Base-by-base conservation (phyloP, 768 basidiomycete genomes). In the Lactarius sanguifluus region DNA sequence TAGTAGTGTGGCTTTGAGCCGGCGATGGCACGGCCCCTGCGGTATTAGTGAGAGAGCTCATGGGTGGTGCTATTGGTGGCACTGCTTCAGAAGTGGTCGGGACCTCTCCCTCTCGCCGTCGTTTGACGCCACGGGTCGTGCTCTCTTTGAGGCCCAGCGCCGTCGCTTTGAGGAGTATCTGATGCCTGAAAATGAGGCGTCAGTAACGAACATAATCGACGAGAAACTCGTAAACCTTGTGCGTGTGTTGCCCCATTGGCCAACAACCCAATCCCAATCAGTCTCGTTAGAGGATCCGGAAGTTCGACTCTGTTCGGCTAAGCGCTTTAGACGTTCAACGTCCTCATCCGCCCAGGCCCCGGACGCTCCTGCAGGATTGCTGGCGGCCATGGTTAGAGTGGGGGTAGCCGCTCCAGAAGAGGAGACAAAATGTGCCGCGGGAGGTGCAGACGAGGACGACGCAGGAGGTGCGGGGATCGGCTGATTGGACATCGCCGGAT, bases 321-420 rank as follows among this genome's bases (percentile, higher is more conserved):
- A 73, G 61, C 81, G 84, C 74, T 82, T 87, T 65, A 94, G 73
- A 47, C 84, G 81, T 68, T 90, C 88, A 0, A 83, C 84, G 73
- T 94, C 92, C 65, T 89, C 89, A 8, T 91, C 88, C 3, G 88
- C 84, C 92, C 91, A 93, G 8, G 88, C 81, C 0, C 90, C 91
- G 59, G 88, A 86, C 62, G 86, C 86, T 66, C 83, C 82, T 4
- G 72, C 74, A 1, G 75, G 71, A 32, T 65, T 67, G n/a, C 66
- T 69, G 20, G 72, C 30, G 36, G 68, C 50, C 65, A 69, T 63
- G 54, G 57, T 64, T 43, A 65, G 47, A 13, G 72, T 65, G 50
- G 73, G 56, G 23, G 70, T 62, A 36, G 55, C 28, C 12, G 65
- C 23, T 59, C 52, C 32, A 65, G 64, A 20, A 41, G 70, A 28